These are phyloP conservation scores for Fraxinus sp. DNA, from an alignment of 305 asterid genomes.

Conservation along the genomic window DNA sequence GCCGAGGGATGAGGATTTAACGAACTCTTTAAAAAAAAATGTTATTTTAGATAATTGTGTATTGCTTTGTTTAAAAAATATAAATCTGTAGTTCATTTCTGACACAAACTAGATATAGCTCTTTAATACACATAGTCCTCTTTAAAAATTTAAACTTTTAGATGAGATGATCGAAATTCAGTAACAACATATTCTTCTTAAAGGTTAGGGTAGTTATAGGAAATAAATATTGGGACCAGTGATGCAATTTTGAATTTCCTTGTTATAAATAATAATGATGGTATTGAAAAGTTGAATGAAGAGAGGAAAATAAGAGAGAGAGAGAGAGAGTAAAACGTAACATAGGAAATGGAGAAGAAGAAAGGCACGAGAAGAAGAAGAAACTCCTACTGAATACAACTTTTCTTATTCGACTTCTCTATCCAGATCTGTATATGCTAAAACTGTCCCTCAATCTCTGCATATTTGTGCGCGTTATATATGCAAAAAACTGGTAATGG, in stretches of 20 bases:
- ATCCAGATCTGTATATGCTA: constrained; percentile 52
- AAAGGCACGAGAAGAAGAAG: constrained; percentile 40
- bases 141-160: background rate
- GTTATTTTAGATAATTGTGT: background rate
- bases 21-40: background rate
- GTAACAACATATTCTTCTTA: background rate
- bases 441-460: background rate
- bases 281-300: background rate
- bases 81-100: background rate
- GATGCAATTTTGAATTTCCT: background rate
- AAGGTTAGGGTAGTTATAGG: background rate
- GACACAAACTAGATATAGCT: background rate
- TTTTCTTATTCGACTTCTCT: constrained; percentile 37
- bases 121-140: background rate
- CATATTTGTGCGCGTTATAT: background rate
- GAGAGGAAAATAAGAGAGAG: background rate
- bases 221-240: background rate
- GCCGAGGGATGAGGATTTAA: background rate
- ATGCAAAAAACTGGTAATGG: constrained; percentile 15
- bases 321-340: background rate
- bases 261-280: background rate
- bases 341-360: constrained; percentile 43
- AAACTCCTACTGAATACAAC: constrained; percentile 27
- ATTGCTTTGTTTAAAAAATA: background rate
- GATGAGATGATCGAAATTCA: background rate